Conservation (phyloP, 108 stramenopile genomes). For the Fistulifera pelliculosa region DNA sequence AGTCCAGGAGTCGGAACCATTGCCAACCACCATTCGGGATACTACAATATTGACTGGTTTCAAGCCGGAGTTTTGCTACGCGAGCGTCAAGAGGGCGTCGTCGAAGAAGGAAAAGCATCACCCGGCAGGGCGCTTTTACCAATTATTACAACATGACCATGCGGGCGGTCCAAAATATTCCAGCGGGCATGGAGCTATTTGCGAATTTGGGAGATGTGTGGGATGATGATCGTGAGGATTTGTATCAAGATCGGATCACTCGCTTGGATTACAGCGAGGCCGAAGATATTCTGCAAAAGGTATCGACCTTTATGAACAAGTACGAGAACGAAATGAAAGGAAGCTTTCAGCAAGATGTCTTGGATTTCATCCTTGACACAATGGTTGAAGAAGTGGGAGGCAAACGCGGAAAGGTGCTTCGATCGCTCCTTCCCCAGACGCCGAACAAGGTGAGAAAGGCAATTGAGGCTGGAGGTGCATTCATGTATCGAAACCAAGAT, state of each 20-base stretch:
- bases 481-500: constrained; percentile 56
- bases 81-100: constrained; percentile 5
- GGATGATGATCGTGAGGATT: constrained; percentile 15
- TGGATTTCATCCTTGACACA: constrained; percentile 62
- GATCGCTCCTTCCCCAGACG: constrained; percentile 51
- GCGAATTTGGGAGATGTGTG: constrained; percentile 32
- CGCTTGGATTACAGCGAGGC: constrained; percentile 36
- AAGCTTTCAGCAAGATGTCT: constrained; percentile 37
- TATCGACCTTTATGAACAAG: constrained; percentile 37
- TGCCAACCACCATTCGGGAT: constrained; percentile 32
- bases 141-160: constrained; percentile 55
- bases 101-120: constrained; percentile 9
- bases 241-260: constrained; percentile 3
- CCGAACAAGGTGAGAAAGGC: constrained; percentile 46
- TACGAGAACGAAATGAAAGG: constrained; percentile 39
- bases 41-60: constrained; percentile 30
- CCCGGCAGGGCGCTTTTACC: constrained; percentile 54
- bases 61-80: constrained; percentile 18
- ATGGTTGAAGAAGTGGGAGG: constrained; percentile 52
- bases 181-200: constrained; percentile 48
- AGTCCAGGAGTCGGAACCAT: constrained; percentile 33
- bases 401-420: constrained; percentile 40
- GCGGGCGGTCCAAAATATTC: constrained; percentile 42
- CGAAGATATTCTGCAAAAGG: constrained; percentile 43
- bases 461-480: constrained; percentile 55